Percentiles rank a stretch among this genome's conserved stretches.
Conservation (phyloP, 169 alveolate genomes). For the Plasmodium gonderi region DNA sequence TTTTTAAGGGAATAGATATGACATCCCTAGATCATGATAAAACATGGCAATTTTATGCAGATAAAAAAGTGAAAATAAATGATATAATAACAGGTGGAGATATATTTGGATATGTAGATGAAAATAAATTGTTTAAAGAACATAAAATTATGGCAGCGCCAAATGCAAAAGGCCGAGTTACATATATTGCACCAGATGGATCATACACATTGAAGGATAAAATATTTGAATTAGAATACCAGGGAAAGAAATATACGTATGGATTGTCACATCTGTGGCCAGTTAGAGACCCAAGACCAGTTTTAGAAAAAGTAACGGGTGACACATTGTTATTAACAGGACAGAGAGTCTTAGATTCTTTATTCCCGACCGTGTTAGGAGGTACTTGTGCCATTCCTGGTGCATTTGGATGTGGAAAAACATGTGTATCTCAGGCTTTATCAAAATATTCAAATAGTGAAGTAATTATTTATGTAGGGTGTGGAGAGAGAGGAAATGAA, state of each 20-base stretch:
- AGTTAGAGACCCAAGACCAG: constrained; percentile 98
- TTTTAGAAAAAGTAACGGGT: constrained; percentile 95
- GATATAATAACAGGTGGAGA: constrained; percentile 98
- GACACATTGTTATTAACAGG: constrained; percentile 97
- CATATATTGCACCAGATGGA: constrained; percentile 96
- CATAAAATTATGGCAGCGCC: constrained; percentile 98
- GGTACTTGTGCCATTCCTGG: constrained; percentile 99
- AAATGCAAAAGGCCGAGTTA: constrained; percentile 94
- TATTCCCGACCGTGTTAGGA: constrained; percentile 98
- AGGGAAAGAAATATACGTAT: constrained; percentile 91
- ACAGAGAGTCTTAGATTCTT: constrained; percentile 97
- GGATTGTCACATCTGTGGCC: constrained; percentile 99
- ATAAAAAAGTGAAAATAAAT: constrained; percentile 90
- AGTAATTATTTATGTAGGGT: constrained; percentile 98
- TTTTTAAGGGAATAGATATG: constrained; percentile 97
- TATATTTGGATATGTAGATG: constrained; percentile 95
- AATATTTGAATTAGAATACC: constrained; percentile 90
- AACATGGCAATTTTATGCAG: constrained; percentile 95
- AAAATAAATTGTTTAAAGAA: constrained; percentile 94
- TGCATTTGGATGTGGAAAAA: constrained; percentile 99
- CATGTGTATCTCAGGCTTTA: constrained; percentile 98
- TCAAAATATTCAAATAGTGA: constrained; percentile 98
- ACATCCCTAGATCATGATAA: constrained; percentile 93
- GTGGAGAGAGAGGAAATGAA: constrained; percentile 99
- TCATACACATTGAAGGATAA: constrained; percentile 91